These are phyloP conservation scores for Colletotrichum liriopes DNA, from an alignment of 2,329 filamentous ascomycete species.

Conservation along the genomic window DNA sequence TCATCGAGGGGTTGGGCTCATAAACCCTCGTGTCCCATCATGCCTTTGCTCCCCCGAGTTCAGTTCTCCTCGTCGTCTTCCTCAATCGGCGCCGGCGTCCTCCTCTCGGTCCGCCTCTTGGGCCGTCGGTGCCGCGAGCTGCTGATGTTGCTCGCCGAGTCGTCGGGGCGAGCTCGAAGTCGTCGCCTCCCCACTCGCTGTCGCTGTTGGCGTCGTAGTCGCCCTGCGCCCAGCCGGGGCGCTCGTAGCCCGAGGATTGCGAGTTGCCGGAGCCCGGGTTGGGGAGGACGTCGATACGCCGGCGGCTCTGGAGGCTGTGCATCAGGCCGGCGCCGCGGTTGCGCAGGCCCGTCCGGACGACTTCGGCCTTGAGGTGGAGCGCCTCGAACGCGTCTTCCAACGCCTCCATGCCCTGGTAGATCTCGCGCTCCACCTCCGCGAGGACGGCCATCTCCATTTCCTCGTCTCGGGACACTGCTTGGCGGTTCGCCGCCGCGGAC, in stretches of 20 bases:
- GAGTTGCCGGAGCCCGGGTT: conserved; percentile 64
- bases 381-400: conserved; percentile 95
- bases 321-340: conserved; percentile 86
- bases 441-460: conserved; percentile 93
- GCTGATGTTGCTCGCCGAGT: conserved; percentile 85
- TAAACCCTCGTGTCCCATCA: conserved; percentile 21
- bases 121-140: conserved; percentile 78
- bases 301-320: conserved; percentile 73
- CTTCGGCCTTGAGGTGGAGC: conserved; percentile 88
- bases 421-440: conserved; percentile 92
- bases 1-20: neutral
- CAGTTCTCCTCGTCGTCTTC: conserved; percentile 77
- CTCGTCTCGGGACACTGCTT: conserved; percentile 89
- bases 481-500: conserved; percentile 61
- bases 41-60: conserved; percentile 16
- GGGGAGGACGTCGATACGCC: conserved; percentile 69
- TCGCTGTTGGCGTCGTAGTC: conserved; percentile 68
- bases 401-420: conserved; percentile 94
- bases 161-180: conserved; percentile 79
- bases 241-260: conserved; percentile 61
- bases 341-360: conserved; percentile 83
- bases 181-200: conserved; percentile 72
- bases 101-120: conserved; percentile 77
- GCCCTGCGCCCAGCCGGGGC: conserved; percentile 63
- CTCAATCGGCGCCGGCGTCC: conserved; percentile 81